phyloP scores from a whole-genome alignment of 2,329 filamentous ascomycete genomes.

The Coniochaeta hoffmannii region DNA sequence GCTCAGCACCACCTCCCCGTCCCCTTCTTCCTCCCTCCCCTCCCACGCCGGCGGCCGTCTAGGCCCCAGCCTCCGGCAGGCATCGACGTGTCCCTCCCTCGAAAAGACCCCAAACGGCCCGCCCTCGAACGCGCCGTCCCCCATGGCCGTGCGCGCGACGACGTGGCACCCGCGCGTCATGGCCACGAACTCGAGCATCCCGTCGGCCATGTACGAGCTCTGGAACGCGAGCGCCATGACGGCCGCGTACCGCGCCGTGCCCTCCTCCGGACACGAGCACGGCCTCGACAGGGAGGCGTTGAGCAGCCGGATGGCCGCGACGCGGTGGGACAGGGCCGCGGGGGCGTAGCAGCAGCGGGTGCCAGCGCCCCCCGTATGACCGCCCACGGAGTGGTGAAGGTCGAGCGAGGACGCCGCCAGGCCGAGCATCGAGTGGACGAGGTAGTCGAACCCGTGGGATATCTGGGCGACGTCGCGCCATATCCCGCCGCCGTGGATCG shows the following conservation, averaged over 20 bases:
- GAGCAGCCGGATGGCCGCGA: conserved; percentile 27
- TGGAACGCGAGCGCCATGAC: conserved; percentile 30
- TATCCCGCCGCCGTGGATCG: conserved; percentile 25
- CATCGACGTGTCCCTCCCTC: conserved; percentile 18
- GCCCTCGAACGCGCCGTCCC: conserved; percentile 2
- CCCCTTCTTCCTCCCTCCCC: conserved; percentile 5
- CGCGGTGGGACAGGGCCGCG: conserved; percentile 26
- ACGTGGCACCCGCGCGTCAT: conserved; percentile 29
- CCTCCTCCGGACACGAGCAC: conserved; percentile 19
- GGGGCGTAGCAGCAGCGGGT: conserved; percentile 12
- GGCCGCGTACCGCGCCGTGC: conserved; percentile 28
- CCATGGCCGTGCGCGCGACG: conserved; percentile 7
- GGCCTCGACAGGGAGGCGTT: conserved; percentile 23
- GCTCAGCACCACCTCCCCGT: background rate
- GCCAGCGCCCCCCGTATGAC: too few species aligned
- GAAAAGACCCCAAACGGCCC: conserved; percentile 14
- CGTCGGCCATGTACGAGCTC: conserved; percentile 29
- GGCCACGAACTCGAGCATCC: conserved; percentile 29
- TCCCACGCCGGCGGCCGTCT: conserved; percentile 12
- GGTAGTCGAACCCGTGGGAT: conserved; percentile 30
- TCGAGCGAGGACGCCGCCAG: conserved; percentile 30
- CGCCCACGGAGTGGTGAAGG: too few species aligned
- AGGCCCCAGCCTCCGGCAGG: conserved; percentile 9
- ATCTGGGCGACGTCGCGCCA: conserved; percentile 29
- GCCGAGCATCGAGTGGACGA: conserved; percentile 33